Evolutionary conservation across 495 filamentous ascomycete genomes (phyloP).

Genomic region (Jackrogersella minutella): DNA sequence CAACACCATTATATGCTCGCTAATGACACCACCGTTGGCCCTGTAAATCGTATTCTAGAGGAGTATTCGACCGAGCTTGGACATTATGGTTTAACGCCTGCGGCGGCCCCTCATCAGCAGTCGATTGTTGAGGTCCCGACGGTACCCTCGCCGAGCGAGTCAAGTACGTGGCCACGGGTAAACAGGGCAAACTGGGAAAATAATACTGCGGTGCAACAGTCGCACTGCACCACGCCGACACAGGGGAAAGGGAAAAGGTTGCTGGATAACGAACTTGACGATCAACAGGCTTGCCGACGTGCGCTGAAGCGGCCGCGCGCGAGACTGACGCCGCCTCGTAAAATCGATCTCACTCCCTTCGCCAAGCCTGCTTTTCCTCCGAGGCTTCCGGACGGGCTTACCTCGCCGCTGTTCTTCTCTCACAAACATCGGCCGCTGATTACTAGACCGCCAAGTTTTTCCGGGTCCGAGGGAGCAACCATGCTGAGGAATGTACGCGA

Average conservation of each 20-base stretch:
- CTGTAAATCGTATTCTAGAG: constrained; percentile 36
- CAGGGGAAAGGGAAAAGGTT: constrained; percentile 39
- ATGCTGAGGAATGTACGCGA: constrained; percentile 66
- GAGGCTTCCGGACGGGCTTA: constrained; percentile 34
- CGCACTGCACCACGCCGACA: constrained; percentile 25
- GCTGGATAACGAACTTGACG: constrained; percentile 36
- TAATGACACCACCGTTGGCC: constrained; percentile 30
- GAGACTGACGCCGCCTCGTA: constrained; percentile 42
- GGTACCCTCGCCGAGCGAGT: constrained; percentile 31
- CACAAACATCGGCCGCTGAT: constrained; percentile 56
- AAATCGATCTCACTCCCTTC: constrained; percentile 45
- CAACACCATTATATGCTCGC: constrained; percentile 25
- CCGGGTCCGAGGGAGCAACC: constrained; percentile 61
- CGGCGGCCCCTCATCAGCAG: constrained; percentile 29
- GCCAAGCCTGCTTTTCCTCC: constrained; percentile 39
- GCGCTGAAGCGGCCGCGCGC: constrained; percentile 39
- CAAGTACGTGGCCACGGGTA: constrained; percentile 18
- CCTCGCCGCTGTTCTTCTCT: constrained; percentile 68
- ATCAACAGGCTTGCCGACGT: constrained; percentile 25
- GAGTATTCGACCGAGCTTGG: constrained; percentile 40
- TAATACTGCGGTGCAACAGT: constrained; percentile 23
- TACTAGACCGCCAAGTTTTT: constrained; percentile 60
- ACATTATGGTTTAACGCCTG: constrained; percentile 43
- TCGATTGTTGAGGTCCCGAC: constrained; percentile 28
- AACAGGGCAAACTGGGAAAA: constrained; percentile 17